Conservation (phyloP, 768 basidiomycete genomes). For the Kwoniella sp. region DNA sequence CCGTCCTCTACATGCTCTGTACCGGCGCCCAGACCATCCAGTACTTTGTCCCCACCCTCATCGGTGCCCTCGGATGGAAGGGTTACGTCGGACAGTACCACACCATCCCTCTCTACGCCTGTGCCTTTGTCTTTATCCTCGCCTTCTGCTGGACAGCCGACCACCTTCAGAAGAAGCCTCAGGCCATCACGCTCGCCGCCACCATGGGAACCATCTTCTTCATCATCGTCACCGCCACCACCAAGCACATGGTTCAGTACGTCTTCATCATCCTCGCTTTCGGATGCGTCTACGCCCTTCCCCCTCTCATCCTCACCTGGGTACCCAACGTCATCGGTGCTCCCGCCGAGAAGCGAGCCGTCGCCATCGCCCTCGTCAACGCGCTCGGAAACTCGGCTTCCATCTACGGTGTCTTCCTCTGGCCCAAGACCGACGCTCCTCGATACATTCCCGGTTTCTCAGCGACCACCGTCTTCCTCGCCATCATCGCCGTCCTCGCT, state of each 20-base stretch:
- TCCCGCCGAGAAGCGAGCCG: conserved; percentile 48
- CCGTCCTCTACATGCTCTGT: conserved; percentile 46
- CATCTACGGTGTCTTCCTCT: conserved; percentile 50
- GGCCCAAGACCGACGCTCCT: conserved; percentile 44
- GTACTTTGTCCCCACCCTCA: conserved; percentile 46
- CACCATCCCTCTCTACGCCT: conserved; percentile 47
- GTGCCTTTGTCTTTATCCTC: conserved; percentile 39
- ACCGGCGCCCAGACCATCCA: conserved; percentile 48
- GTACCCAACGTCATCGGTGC: conserved; percentile 46
- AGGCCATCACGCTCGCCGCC: conserved; percentile 35
- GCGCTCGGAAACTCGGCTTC: conserved; percentile 42
- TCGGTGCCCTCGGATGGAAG: conserved; percentile 39
- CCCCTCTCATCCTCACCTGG: conserved; percentile 46
- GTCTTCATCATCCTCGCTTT: conserved; percentile 50
- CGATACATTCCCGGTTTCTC: conserved; percentile 47
- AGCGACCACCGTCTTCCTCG: conserved; percentile 43
- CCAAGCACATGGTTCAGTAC: conserved; percentile 40
- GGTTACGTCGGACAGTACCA: conserved; percentile 47
- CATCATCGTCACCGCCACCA: conserved; percentile 30
- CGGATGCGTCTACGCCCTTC: conserved; percentile 45
- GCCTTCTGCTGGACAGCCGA: conserved; percentile 46
- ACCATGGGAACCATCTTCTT: conserved; percentile 39
- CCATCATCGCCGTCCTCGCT: conserved; percentile 31
- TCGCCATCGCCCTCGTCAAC: conserved; percentile 48
- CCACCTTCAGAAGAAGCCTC: conserved; percentile 40